Conservation (phyloP, 1,139 yeast genomes). For the Hansenula anomala region DNA sequence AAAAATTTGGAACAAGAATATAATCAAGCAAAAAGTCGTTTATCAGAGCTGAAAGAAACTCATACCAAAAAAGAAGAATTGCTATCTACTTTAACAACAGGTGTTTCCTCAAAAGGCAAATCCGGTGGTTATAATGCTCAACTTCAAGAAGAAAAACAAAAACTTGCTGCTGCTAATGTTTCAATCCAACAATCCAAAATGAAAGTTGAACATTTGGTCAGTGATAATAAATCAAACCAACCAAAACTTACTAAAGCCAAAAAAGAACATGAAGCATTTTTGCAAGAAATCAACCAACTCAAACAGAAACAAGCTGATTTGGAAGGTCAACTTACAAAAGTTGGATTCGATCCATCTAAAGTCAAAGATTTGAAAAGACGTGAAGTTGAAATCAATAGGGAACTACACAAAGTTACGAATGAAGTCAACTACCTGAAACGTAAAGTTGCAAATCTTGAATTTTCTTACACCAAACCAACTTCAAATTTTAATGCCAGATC, state of each 20-base stretch:
- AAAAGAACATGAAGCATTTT: constrained; percentile 41
- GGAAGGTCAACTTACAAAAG: constrained; percentile 39
- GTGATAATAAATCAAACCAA: constrained; percentile 48
- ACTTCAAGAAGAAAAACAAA: constrained; percentile 58
- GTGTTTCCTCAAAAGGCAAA: constrained; percentile 79
- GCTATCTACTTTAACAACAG: constrained; percentile 79
- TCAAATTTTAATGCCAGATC: constrained; percentile 54
- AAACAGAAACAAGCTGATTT: constrained; percentile 35
- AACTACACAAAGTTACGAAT: constrained; percentile 37
- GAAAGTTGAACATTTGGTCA: constrained; percentile 51
- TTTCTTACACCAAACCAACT: constrained; percentile 63
- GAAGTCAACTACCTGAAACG: constrained; percentile 58
- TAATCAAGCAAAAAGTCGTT: constrained; percentile 36
- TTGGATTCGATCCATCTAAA: constrained; percentile 57
- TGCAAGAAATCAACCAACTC: constrained; percentile 40
- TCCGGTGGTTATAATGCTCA: constrained; percentile 79
- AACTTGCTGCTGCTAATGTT: constrained; percentile 50
- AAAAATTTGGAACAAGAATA: constrained; percentile 35
- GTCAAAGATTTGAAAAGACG: constrained; percentile 42
- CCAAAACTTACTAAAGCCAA: constrained; percentile 53
- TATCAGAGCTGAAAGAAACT: constrained; percentile 43
- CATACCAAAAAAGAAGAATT: constrained; percentile 70
- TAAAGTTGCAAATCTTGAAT: constrained; percentile 70
- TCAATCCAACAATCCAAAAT: constrained; percentile 56
- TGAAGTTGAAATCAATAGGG: constrained; percentile 33